Conservation (phyloP, 306 rosid species). For the Astragalus glycyphyllos region DNA sequence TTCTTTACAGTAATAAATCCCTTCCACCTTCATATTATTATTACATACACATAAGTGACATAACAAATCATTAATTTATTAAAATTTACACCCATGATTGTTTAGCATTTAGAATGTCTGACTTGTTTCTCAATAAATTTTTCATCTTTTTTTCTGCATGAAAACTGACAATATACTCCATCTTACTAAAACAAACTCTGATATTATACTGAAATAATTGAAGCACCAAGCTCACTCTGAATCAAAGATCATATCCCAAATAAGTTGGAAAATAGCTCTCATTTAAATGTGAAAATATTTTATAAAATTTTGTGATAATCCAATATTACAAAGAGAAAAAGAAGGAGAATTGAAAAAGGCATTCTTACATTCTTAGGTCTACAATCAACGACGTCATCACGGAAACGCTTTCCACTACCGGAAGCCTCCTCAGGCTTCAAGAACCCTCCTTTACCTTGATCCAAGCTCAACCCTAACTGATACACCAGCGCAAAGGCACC, state of each 20-base stretch:
- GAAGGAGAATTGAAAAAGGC: not conserved
- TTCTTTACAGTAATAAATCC: not conserved
- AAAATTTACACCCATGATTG: too few species aligned
- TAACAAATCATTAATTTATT: not conserved
- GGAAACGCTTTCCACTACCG: constrained; percentile 84
- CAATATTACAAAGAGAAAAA: not conserved
- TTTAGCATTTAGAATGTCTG: not conserved
- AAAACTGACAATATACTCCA: not conserved
- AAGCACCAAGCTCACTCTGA: constrained; percentile 28
- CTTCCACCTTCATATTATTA: constrained; percentile 8
- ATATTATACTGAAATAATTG: not conserved
- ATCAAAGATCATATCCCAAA: not conserved
- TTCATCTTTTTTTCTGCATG: too few species aligned
- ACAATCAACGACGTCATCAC: constrained; percentile 71
- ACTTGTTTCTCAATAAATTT: not conserved
- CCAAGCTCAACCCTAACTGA: constrained; percentile 88
- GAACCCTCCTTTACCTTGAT: constrained; percentile 84
- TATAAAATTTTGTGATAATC: not conserved
- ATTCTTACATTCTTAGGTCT: constrained; percentile 80
- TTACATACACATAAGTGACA: too few species aligned
- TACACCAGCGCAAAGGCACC: constrained; percentile 65
- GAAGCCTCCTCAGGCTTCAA: constrained; percentile 88
- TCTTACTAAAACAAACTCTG: not conserved
- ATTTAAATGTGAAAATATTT: not conserved
- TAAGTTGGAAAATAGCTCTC: too few species aligned